Evolutionary conservation across 1,284 basidiomycete genomes (phyloP).

Genomic region (Leccinum subfulvum): DNA sequence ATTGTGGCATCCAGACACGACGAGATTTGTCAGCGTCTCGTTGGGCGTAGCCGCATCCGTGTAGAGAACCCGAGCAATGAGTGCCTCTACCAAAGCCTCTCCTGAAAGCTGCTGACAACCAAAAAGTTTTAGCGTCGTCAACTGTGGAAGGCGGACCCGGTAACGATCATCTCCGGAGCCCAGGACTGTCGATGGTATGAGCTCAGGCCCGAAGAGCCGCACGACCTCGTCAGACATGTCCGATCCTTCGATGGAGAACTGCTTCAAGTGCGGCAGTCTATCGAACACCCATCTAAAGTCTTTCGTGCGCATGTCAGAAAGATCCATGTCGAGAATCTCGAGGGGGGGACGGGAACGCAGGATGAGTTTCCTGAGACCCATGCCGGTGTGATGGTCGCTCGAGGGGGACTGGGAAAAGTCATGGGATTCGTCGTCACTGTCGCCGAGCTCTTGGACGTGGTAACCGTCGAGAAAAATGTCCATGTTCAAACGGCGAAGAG

Average conservation of each 20-base stretch:
- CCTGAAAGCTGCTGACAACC: constrained; percentile 66
- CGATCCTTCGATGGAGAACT: constrained; percentile 70
- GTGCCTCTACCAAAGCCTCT: constrained; percentile 49
- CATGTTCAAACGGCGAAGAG: constrained; percentile 64
- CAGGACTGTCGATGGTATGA: constrained; percentile 1
- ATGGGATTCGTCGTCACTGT: constrained; percentile 66
- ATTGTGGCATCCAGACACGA: constrained; percentile 27
- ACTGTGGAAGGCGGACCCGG: constrained; percentile 49
- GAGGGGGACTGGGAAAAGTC: constrained; percentile 74
- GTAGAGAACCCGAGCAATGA: constrained; percentile 48
- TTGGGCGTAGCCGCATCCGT: constrained; percentile 40
- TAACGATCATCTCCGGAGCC: constrained; percentile 12
- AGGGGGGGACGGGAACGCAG: constrained; percentile 58
- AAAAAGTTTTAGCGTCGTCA: constrained; percentile 50
- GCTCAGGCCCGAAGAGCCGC: constrained; percentile 47
- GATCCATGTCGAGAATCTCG: constrained; percentile 68
- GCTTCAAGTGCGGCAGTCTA: constrained; percentile 47
- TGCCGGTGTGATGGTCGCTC: constrained; percentile 73
- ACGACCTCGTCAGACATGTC: constrained; percentile 76
- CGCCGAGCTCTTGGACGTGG: constrained; percentile 50
- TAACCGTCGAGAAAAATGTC: constrained; percentile 45
- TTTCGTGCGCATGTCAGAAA: constrained; percentile 75
- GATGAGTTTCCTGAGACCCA: constrained; percentile 69
- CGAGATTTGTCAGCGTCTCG: constrained; percentile 28
- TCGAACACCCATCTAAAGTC: constrained; percentile 70